Evolutionary conservation across 1,139 yeast genomes (phyloP).

Genomic region (Saccharomyces hybrid): DNA sequence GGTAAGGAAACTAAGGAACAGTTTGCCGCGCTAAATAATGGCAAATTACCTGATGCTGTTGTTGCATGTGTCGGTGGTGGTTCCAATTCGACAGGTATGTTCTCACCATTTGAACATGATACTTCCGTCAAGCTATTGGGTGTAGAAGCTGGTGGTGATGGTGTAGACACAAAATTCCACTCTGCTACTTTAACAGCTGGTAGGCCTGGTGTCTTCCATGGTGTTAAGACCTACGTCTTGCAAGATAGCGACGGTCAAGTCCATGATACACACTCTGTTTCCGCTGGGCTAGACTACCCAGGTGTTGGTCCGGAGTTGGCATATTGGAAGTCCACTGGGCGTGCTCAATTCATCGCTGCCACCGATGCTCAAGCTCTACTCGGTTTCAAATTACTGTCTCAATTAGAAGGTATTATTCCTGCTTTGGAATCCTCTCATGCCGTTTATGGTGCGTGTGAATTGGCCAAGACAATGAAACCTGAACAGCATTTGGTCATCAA

Average conservation of each 20-base stretch:
- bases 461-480: conserved; percentile 78
- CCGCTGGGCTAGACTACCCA: conserved; percentile 98
- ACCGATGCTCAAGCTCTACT: conserved; percentile 88
- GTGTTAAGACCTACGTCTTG: conserved; percentile 87
- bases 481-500: conserved; percentile 81
- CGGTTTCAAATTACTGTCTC: conserved; percentile 83
- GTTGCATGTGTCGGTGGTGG: conserved; percentile 99
- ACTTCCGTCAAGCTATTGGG: conserved; percentile 72
- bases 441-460: conserved; percentile 78
- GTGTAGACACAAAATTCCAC: conserved; percentile 76
- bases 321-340: conserved; percentile 86
- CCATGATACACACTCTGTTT: conserved; percentile 93
- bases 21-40: conserved; percentile 67
- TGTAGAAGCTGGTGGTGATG: conserved; percentile 99
- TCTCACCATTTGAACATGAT: conserved; percentile 87
- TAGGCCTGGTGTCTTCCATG: conserved; percentile 95
- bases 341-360: conserved; percentile 87
- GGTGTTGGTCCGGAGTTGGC: conserved; percentile 99
- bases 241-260: conserved; percentile 93
- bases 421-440: conserved; percentile 98
- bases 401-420: conserved; percentile 96
- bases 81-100: conserved; percentile 92
- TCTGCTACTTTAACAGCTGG: conserved; percentile 94
- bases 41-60: conserved; percentile 82
- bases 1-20: conserved; percentile 93